Base-by-base conservation (phyloP, 2,329 filamentous ascomycete species). In the Corynespora cassiicola region DNA sequence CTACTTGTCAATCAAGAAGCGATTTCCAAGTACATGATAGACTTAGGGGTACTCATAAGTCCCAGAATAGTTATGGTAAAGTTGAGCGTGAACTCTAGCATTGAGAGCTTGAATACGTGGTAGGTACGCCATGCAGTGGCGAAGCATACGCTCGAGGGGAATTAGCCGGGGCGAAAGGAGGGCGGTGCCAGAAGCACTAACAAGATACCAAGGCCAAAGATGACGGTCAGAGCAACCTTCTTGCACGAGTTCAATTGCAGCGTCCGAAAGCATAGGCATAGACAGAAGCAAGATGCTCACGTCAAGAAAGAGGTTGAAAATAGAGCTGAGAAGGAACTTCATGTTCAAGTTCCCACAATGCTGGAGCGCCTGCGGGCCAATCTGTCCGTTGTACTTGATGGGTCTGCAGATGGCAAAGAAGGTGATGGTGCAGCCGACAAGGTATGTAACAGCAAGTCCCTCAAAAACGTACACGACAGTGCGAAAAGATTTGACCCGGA, bases 181-280 rank as follows among this genome's bases (percentile, higher is more conserved):
- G 6, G n/a, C n/a, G n/a, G n/a, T n/a, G n/a, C n/a, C n/a, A n/a
- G 20, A 24, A 8, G 26, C 10, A 46, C 46, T 30, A 40, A 58
- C 54, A 45, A 28, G 9, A 52, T 37, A 23, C 55, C 55, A 3
- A 58, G 20, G 14, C 49, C 36, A 32, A 58, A 58, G 6, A 46
- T 36, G 11, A 40, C 35, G 6, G 35, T 49, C 8, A 58, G 18
- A 1, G 22, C 39, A 18, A 54, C 25, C 20, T 33, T 33, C 31
- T 33, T 33, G 9, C 19, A 14, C 7, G 20, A 7, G 20, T 22
- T 33, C 19, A 33, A 12, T 17, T 33, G 31, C 31, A 33, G 20
- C 8, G 8, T 33, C 31, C 31, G n/a, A 33, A 22, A 33, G 28
- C 36, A 39, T 39, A 17, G 29, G 36, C 28, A 39, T 39, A 4